Conservation (phyloP, 345 rosid genomes). For the Ailanthus altissimus region DNA sequence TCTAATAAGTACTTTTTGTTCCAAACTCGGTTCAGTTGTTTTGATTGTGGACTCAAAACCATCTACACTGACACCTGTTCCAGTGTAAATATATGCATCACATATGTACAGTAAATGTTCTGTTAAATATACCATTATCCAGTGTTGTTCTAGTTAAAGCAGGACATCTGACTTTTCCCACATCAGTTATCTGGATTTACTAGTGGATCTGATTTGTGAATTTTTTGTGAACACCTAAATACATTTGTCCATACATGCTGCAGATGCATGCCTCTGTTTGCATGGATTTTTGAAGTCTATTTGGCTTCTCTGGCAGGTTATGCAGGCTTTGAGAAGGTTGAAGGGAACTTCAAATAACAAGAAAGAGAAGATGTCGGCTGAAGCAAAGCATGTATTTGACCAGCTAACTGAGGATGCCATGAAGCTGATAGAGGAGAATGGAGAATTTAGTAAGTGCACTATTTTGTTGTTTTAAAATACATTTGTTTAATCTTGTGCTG, state of each 20-base stretch:
- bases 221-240: background rate
- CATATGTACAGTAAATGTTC: too few relatives aligned
- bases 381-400: constrained; percentile 81
- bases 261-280: background rate
- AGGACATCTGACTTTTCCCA: background rate
- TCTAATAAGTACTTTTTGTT: too few relatives aligned
- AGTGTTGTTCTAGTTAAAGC: background rate
- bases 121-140: background rate
- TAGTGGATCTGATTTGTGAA: background rate
- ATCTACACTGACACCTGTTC: background rate
- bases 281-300: constrained; percentile 8
- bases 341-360: constrained; percentile 75
- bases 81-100: background rate
- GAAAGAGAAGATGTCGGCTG: constrained; percentile 85
- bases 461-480: background rate
- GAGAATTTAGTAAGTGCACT: constrained; percentile 79
- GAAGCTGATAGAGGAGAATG: constrained; percentile 69
- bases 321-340: constrained; percentile 85
- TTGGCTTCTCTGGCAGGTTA: constrained; percentile 51
- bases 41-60: background rate
- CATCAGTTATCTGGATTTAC: background rate
- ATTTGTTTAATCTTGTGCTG: background rate
- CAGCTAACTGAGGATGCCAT: constrained; percentile 96
- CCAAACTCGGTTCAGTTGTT: background rate
- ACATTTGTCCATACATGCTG: background rate